phyloP scores from a whole-genome alignment of 495 filamentous ascomycete species.

The Hypoxylon fuscum region DNA sequence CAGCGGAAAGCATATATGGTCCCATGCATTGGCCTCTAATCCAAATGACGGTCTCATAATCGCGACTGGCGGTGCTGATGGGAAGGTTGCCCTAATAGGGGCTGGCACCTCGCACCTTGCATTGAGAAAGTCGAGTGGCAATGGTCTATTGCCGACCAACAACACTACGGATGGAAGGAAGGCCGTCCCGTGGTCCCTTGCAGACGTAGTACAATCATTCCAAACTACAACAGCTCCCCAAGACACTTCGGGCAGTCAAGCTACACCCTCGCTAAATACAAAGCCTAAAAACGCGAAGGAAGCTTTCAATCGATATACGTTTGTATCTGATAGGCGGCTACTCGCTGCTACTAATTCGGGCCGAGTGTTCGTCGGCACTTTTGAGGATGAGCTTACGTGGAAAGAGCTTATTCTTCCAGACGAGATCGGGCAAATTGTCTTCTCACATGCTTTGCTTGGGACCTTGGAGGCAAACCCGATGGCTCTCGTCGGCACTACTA shows the following conservation, averaged over 20 bases:
- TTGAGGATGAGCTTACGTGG: slow-evolving; percentile 48
- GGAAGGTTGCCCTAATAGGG: slow-evolving; percentile 59
- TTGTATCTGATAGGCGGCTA: slow-evolving; percentile 65
- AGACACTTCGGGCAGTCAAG: neutral
- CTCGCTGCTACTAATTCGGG: slow-evolving; percentile 69
- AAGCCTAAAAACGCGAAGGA: slow-evolving; percentile 52
- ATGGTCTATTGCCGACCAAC: neutral
- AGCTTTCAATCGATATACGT: slow-evolving; percentile 69
- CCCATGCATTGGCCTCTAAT: slow-evolving; percentile 59
- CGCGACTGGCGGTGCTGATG: slow-evolving; percentile 90
- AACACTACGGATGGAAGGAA: slow-evolving; percentile 1
- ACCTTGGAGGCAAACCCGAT: slow-evolving; percentile 33
- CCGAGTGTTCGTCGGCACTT: slow-evolving; percentile 62
- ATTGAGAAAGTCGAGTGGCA: neutral
- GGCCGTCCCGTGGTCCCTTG: slow-evolving; percentile 23
- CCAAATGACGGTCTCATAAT: slow-evolving; percentile 52
- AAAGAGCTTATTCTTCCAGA: slow-evolving; percentile 50
- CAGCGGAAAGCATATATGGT: slow-evolving; percentile 92
- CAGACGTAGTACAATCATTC: slow-evolving; percentile 27
- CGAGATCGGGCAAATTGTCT: slow-evolving; percentile 35
- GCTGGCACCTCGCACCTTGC: slow-evolving; percentile 15
- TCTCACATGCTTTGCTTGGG: slow-evolving; percentile 41
- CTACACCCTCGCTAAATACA: slow-evolving; percentile 7
- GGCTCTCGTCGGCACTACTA: slow-evolving; percentile 62
- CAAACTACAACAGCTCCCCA: neutral